phyloP scores from a whole-genome alignment of 192 early-diverging fungal genomes.

The Backusella psychrophila region DNA sequence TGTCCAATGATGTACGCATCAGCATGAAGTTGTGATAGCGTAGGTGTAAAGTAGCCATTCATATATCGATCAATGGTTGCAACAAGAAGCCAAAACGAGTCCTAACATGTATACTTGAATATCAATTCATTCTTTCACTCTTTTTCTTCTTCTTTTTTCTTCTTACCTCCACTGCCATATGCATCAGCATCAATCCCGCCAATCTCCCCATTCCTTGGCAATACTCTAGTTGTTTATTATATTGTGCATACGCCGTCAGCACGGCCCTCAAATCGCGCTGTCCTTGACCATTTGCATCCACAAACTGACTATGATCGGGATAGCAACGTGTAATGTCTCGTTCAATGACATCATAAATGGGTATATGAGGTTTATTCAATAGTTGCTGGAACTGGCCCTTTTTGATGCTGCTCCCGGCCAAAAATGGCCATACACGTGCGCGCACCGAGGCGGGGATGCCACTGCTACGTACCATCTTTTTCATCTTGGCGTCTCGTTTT shows the following conservation, averaged over 20 bases:
- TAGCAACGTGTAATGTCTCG: conserved; percentile 81
- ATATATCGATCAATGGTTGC: conserved; percentile 71
- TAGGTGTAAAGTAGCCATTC: conserved; percentile 74
- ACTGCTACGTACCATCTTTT: conserved; percentile 58
- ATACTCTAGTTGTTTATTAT: conserved; percentile 84
- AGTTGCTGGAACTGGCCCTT: not conserved
- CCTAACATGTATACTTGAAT: conserved; percentile 39
- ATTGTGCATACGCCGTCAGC: conserved; percentile 83
- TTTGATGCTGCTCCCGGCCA: conserved; percentile 58
- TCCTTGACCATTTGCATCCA: conserved; percentile 61
- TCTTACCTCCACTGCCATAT: conserved; percentile 62
- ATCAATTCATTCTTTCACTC: not conserved
- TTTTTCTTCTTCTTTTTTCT: too few relatives aligned
- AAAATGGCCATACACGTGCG: conserved; percentile 68
- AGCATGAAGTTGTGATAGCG: conserved; percentile 68
- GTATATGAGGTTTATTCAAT: conserved; percentile 10
- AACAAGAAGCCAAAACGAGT: conserved; percentile 87
- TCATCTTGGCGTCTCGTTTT: conserved; percentile 55
- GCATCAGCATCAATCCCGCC: conserved; percentile 88
- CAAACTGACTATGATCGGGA: conserved; percentile 83
- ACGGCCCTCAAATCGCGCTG: conserved; percentile 76
- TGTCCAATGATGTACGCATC: conserved; percentile 84
- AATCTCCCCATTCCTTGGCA: conserved; percentile 96
- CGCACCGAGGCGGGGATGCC: conserved; percentile 75
- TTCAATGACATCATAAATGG: conserved; percentile 90